A percentile compares a stretch with the other conserved stretches of the same genome.
phyloP scores from a whole-genome alignment of 768 basidiomycete genomes.

The Mycena haematopus region DNA sequence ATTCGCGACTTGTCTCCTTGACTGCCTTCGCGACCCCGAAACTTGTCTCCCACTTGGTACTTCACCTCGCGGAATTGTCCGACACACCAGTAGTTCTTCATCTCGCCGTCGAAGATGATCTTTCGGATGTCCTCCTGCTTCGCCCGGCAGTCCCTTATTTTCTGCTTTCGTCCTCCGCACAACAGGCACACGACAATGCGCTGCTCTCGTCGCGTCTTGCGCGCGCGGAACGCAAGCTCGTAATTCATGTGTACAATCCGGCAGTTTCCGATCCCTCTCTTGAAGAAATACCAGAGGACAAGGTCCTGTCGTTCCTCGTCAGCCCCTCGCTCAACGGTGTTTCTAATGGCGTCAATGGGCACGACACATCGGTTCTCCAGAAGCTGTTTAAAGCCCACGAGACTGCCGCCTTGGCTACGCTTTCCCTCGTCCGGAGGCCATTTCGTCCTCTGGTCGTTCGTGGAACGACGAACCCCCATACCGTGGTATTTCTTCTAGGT shows the following conservation, averaged over 20 bases:
- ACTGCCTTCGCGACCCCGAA: constrained; percentile 60
- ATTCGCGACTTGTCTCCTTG: constrained; percentile 60
- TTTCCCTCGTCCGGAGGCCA: constrained; percentile 65
- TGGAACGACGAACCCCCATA: constrained; percentile 64
- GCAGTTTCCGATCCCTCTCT: constrained; percentile 45
- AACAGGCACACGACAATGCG: constrained; percentile 90
- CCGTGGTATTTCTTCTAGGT: constrained; percentile 77
- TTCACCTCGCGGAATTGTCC: constrained; percentile 73
- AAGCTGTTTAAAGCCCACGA: constrained; percentile 67
- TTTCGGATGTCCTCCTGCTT: constrained; percentile 78
- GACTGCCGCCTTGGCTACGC: constrained; percentile 68
- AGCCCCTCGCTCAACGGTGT: constrained; percentile 32
- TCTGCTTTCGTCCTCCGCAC: constrained; percentile 75
- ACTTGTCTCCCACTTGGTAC: constrained; percentile 63
- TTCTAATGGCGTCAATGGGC: constrained; percentile 29
- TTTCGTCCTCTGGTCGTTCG: constrained; percentile 58
- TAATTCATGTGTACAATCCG: constrained; percentile 85
- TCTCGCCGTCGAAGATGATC: constrained; percentile 66
- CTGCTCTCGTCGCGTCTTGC: constrained; percentile 86
- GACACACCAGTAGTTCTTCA: constrained; percentile 73
- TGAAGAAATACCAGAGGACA: constrained; percentile 62
- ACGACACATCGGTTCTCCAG: constrained; percentile 14
- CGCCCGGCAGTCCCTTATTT: constrained; percentile 83
- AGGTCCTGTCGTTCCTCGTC: constrained; percentile 66
- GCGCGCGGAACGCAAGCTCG: constrained; percentile 68